phyloP scores from a whole-genome alignment of 2,329 filamentous ascomycete species.

The Salinomyces thailandicus region DNA sequence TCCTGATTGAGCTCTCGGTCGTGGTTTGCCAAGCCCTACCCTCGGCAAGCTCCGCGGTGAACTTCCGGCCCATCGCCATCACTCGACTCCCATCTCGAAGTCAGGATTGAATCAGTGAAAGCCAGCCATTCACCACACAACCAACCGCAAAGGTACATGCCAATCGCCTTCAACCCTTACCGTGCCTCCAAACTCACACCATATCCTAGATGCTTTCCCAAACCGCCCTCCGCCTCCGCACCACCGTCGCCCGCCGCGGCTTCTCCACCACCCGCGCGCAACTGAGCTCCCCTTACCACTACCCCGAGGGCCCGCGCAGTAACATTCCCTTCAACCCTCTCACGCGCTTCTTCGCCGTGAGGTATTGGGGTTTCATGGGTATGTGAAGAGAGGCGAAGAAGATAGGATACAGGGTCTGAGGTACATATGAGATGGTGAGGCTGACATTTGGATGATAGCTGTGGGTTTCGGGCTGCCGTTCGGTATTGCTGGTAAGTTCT shows the following conservation, averaged over 20 bases:
- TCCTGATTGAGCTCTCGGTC: no score
- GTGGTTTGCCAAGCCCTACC: background rate
- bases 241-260: constrained; percentile 69
- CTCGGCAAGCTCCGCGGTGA: background rate
- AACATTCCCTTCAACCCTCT: constrained; percentile 97
- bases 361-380: constrained; percentile 78
- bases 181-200: background rate
- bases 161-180: background rate
- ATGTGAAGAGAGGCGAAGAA: constrained; percentile 22
- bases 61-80: background rate
- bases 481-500: constrained; percentile 52
- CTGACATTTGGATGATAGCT: constrained; percentile 39
- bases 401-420: no score
- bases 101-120: background rate
- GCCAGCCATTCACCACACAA: background rate
- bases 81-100: background rate
- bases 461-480: constrained; percentile 51
- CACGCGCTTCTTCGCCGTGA: constrained; percentile 70
- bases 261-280: constrained; percentile 86
- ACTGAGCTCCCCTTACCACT: constrained; percentile 89
- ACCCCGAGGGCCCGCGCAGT: constrained; percentile 86
- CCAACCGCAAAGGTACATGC: background rate
- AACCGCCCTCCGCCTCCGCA: constrained; percentile 48
- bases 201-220: constrained; percentile 23
- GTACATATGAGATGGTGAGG: no score